Conservation (phyloP, 371 early-diverging fungal genomes). For the Basidiobolus meristosporus region DNA sequence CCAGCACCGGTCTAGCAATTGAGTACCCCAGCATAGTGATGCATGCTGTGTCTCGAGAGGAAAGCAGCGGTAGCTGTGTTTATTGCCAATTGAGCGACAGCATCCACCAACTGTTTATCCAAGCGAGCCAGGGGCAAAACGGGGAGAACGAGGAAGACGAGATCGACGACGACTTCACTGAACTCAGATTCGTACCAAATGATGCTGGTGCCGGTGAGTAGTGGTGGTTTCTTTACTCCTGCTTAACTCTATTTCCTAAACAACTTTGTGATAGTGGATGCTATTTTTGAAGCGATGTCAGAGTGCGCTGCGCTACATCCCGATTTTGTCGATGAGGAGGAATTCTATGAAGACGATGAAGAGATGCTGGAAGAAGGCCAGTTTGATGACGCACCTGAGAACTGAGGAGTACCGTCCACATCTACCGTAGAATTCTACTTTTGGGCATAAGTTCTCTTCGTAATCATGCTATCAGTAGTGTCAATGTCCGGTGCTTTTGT, state of each 20-base stretch:
- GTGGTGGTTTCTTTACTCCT: neutral
- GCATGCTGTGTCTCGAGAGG: conserved; percentile 6
- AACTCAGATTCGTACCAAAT: conserved; percentile 6
- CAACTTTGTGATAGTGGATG: conserved; percentile 3
- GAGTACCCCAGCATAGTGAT: conserved; percentile 7
- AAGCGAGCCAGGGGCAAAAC: neutral
- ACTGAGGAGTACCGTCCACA: no score
- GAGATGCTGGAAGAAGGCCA: no score
- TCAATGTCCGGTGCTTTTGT: no score
- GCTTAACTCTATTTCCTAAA: neutral
- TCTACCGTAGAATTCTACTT: no score
- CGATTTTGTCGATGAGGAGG: conserved; percentile 5
- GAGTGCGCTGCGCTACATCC: conserved; percentile 8
- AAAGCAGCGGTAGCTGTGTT: conserved; percentile 3
- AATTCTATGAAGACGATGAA: conserved; percentile 5
- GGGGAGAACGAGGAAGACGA: conserved; percentile 1
- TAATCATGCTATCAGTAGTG: no score
- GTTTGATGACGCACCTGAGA: no score
- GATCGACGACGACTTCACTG: conserved; percentile 2
- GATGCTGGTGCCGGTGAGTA: conserved; percentile 3
- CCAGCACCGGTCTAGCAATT: conserved; percentile 5
- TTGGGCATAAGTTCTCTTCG: no score
- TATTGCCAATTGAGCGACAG: conserved; percentile 4
- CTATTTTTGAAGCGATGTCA: conserved; percentile 6
- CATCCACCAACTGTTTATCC: neutral